Base-by-base conservation (phyloP, 495 filamentous ascomycete genomes). In the Tuber calosporum region DNA sequence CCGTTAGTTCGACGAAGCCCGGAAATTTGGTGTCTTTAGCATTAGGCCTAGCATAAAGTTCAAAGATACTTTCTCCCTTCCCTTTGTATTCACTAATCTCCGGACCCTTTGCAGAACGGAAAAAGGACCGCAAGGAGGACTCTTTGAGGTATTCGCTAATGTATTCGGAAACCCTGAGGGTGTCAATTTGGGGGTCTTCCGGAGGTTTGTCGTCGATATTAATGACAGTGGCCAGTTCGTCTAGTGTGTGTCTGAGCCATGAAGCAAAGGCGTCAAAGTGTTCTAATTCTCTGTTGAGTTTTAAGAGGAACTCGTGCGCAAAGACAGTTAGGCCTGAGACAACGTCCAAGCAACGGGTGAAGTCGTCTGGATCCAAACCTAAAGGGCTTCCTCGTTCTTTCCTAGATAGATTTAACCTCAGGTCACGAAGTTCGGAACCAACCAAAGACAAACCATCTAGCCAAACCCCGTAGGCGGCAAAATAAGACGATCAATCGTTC, bases 241-340 rank as follows among this genome's bases (percentile, higher is more conserved):
- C 91, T 69, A 98, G 94, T 78, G 95, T 90, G 74, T 93, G 86
- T 8, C 89, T 88, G 48, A 99, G 86, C 95, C 94, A 99, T 70
- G 85, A 85, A 0, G 91, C 92, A 82, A 98, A 99, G 6, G 87
- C 86, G 11, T 83, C 77, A 79, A 97, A 99, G 67, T 93, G 87
- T 30, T 88, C 86, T 40, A 95, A 84, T 82, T 99, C 95, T 67
- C 91, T 88, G 78, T 91, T 90, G 38, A 91, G 87, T 66, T 87
- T 82, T 15, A 89, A 85, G 22, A 97, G 86, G 22, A 95, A 88
- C 48, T 88, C 88, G 77, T 97, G 89, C 8, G 88, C 87, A 20
- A 95, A 85, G 8, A 97, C 84, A 73, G 90, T 88, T 37, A 96
- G 85, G 70, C 90, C 92, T 53, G 90, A 87, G 39, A 93, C 84